phyloP scores from a whole-genome alignment of 495 filamentous ascomycete genomes.

The Penicillium crystallinum region DNA sequence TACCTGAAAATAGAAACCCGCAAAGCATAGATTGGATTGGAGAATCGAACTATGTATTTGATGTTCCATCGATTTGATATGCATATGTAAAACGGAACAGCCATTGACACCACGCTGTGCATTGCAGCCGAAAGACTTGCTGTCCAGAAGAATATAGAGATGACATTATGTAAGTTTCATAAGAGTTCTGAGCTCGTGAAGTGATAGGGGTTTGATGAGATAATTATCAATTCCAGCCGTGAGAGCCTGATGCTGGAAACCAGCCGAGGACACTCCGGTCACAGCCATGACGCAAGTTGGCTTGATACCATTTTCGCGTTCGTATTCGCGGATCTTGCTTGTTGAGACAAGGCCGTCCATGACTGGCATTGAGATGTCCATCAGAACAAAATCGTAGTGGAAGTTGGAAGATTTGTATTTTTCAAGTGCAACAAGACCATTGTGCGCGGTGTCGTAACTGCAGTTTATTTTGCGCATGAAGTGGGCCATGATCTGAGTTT shows the following conservation, averaged over 20 bases:
- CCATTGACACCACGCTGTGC: not conserved
- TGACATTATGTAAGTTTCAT: slow-evolving; percentile 31
- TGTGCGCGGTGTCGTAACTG: slow-evolving; percentile 47
- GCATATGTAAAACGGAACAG: not conserved
- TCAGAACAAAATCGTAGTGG: slow-evolving; percentile 50
- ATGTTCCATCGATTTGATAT: not conserved
- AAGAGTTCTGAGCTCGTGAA: slow-evolving; percentile 35
- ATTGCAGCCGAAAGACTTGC: not conserved
- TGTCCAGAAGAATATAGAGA: not conserved
- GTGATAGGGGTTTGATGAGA: slow-evolving; percentile 45
- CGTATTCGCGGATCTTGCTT: slow-evolving; percentile 49
- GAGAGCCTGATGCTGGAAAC: slow-evolving; percentile 38
- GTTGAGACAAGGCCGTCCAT: slow-evolving; percentile 60
- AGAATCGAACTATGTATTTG: too few species aligned
- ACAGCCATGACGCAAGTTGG: slow-evolving; percentile 43
- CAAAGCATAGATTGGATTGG: too few species aligned
- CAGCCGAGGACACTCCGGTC: slow-evolving; percentile 41
- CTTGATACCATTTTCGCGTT: slow-evolving; percentile 24
- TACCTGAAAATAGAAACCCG: not conserved
- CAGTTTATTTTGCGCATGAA: slow-evolving; percentile 52
- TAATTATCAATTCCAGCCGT: slow-evolving; percentile 45
- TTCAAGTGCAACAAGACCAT: slow-evolving; percentile 56
- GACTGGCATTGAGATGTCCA: slow-evolving; percentile 65
- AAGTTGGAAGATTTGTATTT: slow-evolving; percentile 34
- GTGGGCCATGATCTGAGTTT: slow-evolving; percentile 36